Percentiles rank a stretch among this genome's conserved stretches.
Conservation (phyloP, 495 filamentous ascomycete species). For the Aspergillus saccharolyticus region DNA sequence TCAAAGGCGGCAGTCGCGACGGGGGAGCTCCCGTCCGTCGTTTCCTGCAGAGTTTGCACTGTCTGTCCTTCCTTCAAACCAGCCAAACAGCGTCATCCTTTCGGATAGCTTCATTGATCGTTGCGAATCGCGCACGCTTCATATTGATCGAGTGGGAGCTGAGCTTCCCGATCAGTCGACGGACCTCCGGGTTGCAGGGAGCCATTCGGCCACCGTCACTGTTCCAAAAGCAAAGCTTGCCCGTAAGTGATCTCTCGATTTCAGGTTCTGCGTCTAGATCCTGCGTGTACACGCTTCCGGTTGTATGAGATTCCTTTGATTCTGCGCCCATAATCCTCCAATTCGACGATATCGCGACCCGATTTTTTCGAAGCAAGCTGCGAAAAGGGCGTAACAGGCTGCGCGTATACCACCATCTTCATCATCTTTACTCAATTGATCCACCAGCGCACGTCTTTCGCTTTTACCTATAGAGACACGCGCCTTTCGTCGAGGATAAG, state of each 20-base stretch:
- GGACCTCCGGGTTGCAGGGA: not conserved
- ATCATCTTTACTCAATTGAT: not conserved
- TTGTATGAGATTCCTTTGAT: not conserved
- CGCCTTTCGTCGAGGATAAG: too few species aligned
- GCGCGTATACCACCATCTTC: not conserved
- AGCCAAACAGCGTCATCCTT: slow-evolving; percentile 40
- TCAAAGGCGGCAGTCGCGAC: not conserved
- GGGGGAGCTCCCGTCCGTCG: slow-evolving; percentile 5
- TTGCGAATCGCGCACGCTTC: slow-evolving; percentile 15
- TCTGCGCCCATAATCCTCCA: not conserved
- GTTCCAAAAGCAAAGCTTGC: not conserved
- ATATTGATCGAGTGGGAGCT: slow-evolving; percentile 3
- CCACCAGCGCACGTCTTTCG: not conserved
- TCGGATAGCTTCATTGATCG: slow-evolving; percentile 18
- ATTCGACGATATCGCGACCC: not conserved
- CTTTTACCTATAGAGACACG: not conserved
- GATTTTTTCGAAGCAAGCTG: not conserved
- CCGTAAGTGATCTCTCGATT: not conserved
- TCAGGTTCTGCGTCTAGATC: not conserved
- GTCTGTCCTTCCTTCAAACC: slow-evolving; percentile 47
- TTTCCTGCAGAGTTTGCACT: slow-evolving; percentile 39
- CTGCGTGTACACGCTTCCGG: not conserved
- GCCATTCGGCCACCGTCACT: not conserved
- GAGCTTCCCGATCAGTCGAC: slow-evolving; percentile 2
- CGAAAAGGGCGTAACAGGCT: not conserved